phyloP scores from a whole-genome alignment of 805 yeast species.

The Candida argentea region DNA sequence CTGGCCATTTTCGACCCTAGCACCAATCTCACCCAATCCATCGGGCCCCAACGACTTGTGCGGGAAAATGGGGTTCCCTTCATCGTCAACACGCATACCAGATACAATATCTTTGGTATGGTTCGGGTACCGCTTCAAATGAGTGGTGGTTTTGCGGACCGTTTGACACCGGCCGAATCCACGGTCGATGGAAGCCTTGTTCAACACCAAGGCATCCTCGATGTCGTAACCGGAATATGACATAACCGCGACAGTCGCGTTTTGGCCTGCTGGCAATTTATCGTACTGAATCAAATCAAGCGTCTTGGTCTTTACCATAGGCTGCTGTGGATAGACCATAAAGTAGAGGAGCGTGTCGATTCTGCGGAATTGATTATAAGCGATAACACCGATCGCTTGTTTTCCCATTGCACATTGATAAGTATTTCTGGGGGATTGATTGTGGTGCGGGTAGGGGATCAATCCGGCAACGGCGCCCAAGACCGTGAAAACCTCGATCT shows the following conservation, averaged over 20 bases:
- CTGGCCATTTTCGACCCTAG: conserved; percentile 83
- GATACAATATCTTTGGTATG: conserved; percentile 86
- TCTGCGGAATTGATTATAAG: conserved; percentile 91
- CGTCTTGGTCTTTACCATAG: conserved; percentile 96
- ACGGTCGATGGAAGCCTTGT: conserved; percentile 87
- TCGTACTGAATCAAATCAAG: conserved; percentile 93
- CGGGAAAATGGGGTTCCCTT: conserved; percentile 73
- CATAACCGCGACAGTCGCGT: conserved; percentile 98
- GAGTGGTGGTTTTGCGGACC: conserved; percentile 81
- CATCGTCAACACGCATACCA: conserved; percentile 83
- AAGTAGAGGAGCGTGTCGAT: conserved; percentile 88
- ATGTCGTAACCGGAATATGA: conserved; percentile 98
- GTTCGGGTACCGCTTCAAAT: conserved; percentile 84
- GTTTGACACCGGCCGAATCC: conserved; percentile 98
- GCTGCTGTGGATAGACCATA: conserved; percentile 99
- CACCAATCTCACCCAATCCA: conserved; percentile 95
- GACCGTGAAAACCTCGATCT: conserved; percentile 90
- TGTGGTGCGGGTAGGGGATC: conserved; percentile 88
- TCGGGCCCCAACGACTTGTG: conserved; percentile 86
- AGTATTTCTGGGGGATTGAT: conserved; percentile 87
- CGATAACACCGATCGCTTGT: conserved; percentile 99
- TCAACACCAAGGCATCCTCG: conserved; percentile 94
- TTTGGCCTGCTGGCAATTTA: conserved; percentile 96
- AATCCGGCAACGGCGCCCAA: conserved; percentile 90
- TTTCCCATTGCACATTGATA: conserved; percentile 97